Conservation (phyloP, 192 early-diverging fungal species). For the Thoreauomyces humboldtii region DNA sequence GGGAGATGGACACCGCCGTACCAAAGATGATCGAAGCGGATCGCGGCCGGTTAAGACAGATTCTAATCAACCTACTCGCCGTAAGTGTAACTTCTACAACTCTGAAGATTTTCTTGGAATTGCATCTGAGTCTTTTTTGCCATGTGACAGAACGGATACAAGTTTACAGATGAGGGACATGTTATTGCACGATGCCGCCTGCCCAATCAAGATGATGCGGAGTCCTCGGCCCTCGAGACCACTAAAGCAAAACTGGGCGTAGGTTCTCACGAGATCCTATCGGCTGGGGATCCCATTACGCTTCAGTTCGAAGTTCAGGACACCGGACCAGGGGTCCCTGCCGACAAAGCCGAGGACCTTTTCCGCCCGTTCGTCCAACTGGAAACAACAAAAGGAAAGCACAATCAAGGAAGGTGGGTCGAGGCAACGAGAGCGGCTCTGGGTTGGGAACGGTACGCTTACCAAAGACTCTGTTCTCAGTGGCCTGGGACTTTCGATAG, state of each 20-base stretch:
- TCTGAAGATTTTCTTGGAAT: too few species aligned
- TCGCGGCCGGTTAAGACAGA: background rate
- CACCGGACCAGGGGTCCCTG: constrained; percentile 12
- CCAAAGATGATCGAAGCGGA: constrained; percentile 5
- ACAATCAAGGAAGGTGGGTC: constrained; percentile 8
- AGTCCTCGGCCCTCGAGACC: too few species aligned
- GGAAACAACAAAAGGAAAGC: constrained; percentile 8
- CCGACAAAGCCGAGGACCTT: background rate
- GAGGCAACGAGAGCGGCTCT: too few species aligned
- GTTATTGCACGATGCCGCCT: constrained; percentile 3
- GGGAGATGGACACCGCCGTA: background rate
- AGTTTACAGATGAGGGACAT: constrained; percentile 5
- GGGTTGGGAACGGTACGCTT: too few species aligned
- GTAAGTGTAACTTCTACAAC: too few species aligned
- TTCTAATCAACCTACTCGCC: constrained; percentile 15
- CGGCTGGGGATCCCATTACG: too few species aligned
- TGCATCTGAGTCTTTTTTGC: too few species aligned
- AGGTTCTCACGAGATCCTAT: too few species aligned
- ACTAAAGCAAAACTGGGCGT: too few species aligned
- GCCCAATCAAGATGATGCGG: too few species aligned
- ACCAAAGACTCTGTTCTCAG: background rate
- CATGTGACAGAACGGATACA: constrained; percentile 1
- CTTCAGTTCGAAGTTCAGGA: constrained; percentile 14
- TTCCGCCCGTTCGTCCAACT: constrained; percentile 21
- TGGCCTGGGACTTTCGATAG: constrained; percentile 6